Percentiles rank a stretch among this genome's conserved stretches.
phyloP scores from a whole-genome alignment of 2,329 filamentous ascomycete genomes.

The Fusarium sp. region DNA sequence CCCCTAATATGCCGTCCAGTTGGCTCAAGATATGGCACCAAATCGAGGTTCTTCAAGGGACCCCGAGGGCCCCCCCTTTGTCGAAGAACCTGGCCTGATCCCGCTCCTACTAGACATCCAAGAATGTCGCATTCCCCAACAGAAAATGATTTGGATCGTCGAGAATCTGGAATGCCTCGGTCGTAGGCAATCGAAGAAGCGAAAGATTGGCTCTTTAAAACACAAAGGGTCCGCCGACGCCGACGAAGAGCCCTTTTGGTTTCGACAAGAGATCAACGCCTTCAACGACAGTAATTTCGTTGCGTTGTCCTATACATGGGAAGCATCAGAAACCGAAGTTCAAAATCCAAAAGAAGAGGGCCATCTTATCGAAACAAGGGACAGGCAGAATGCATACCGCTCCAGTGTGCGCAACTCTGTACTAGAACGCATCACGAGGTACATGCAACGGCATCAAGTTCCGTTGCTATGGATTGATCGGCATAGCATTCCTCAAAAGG shows the following conservation, averaged over 20 bases:
- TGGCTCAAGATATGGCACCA: background rate
- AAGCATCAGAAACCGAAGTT: conserved; percentile 19
- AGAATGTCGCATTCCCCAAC: conserved; percentile 16
- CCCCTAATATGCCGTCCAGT: background rate
- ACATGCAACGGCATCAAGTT: conserved; percentile 39
- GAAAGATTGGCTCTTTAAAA: background rate
- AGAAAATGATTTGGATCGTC: conserved; percentile 37
- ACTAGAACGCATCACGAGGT: conserved; percentile 36
- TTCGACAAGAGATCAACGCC: conserved; percentile 9
- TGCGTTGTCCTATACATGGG: conserved; percentile 33
- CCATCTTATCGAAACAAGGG: conserved; percentile 16
- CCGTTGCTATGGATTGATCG: conserved; percentile 46
- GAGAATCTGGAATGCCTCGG: conserved; percentile 35
- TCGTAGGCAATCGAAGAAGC: conserved; percentile 5
- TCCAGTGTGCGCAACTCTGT: conserved; percentile 43
- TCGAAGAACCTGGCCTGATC: background rate
- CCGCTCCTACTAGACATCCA: conserved; percentile 20
- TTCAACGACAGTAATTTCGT: conserved; percentile 21
- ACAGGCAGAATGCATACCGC: background rate
- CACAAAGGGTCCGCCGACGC: background rate
- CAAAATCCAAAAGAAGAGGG: background rate
- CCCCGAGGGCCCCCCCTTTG: background rate
- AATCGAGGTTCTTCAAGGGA: background rate
- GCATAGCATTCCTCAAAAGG: conserved; percentile 43
- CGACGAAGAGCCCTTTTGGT: conserved; percentile 17